Evolutionary conservation across 208 protist genomes (phyloP).

Genomic region (Naegleria fowleri): DNA sequence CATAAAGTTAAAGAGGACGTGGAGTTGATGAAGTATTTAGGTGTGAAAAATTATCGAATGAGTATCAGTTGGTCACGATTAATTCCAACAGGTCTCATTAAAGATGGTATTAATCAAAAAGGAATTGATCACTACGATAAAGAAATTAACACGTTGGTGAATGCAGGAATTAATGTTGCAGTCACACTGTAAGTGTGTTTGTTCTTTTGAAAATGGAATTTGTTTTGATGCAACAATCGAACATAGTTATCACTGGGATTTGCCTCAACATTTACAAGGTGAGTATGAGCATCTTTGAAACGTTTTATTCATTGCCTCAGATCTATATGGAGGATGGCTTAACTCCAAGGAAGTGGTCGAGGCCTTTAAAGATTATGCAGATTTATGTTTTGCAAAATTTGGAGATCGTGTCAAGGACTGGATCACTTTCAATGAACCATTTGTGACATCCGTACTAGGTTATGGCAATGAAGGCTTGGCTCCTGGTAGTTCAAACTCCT

Average conservation of each 20-base stretch:
- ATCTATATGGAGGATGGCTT: background rate
- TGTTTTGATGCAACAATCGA: no score
- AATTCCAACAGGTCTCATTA: conserved; percentile 13
- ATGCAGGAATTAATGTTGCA: conserved; percentile 7
- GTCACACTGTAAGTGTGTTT: background rate
- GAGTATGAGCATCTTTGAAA: background rate
- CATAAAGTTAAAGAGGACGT: conserved; percentile 13
- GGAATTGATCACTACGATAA: conserved; percentile 16
- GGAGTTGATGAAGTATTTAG: background rate
- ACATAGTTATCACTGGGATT: conserved; percentile 34
- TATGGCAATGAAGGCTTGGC: background rate
- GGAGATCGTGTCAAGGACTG: conserved; percentile 33
- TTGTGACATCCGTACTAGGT: conserved; percentile 9
- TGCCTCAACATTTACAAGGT: conserved; percentile 24
- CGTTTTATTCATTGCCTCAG: no score
- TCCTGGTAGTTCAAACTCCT: background rate
- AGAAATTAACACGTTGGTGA: background rate
- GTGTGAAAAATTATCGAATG: conserved; percentile 25
- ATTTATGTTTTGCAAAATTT: conserved; percentile 28
- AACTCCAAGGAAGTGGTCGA: background rate
- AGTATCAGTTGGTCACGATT: conserved; percentile 28
- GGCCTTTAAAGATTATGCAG: conserved; percentile 27
- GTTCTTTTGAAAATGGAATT: no score
- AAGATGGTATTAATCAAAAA: background rate
- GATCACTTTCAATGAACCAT: conserved; percentile 38